Evolutionary conservation across 768 basidiomycete species (phyloP), one percentile per base, ranked within the genome.

Genomic region (Hygrocybe punicea): DNA sequence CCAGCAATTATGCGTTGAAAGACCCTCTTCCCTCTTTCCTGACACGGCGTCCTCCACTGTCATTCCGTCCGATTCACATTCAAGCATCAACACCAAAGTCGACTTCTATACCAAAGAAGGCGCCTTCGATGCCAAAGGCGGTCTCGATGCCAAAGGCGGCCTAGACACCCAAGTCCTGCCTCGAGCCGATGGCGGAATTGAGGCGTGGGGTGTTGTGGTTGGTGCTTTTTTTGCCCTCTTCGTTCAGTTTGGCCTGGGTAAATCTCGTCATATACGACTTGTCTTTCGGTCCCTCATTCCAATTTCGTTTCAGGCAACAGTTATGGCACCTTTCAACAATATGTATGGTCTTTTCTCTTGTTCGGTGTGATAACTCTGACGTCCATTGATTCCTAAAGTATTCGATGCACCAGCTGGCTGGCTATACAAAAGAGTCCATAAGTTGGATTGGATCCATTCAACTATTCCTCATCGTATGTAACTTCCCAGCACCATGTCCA

Each of bases 381-480:
- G 11, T 11, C 44, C 17, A 3, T 16, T 6, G 44, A 3, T 45
- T n/a, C 17, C 44, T 2, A 8, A 14, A 45, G 44, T 45, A 45
- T 24, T 45, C 44, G 3, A 17, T 19, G 24, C 9, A 45, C 44
- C 44, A 45, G 24, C 44, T 45, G 16, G 24, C 25, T 11, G 33
- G 35, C 45, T 55, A 40, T 17, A 25, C 54, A 25, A 35, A 42
- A 36, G 35, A 33, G 24, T 29, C 29, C 8, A 55, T 55, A 17
- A 55, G 39, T 24, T 55, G 54, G 54, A 55, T 55, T 34, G 54
- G 54, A 6, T 55, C 54, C 21, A 33, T 55, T 2, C 54, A 55
- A 24, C 54, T 55, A 6, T 46, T 46, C 44, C 44, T 55, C 10
- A 46, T 46, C 16, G 44, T 46, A 21, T n/a, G 44, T 34, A 46